Conservation (phyloP, 352 stramenopile genomes). For the Plasmopara halstedii region DNA sequence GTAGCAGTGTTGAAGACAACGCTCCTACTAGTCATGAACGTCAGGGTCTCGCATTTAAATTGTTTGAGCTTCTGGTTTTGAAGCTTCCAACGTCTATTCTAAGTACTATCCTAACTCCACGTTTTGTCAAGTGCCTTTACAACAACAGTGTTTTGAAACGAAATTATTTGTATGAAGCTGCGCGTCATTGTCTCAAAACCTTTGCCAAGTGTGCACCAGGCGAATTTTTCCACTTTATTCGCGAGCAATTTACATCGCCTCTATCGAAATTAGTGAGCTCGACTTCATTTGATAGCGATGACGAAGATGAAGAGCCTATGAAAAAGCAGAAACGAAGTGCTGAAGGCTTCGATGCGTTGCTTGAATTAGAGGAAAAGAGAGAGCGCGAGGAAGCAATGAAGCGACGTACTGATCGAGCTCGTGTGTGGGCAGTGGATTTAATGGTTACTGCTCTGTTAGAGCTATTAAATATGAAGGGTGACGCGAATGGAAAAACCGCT, state of each 20-base stretch:
- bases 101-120: constrained; percentile 58
- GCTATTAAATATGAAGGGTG: constrained; percentile 20
- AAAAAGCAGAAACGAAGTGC: constrained; percentile 33
- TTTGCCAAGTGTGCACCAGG: constrained; percentile 40
- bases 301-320: constrained; percentile 30
- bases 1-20: constrained; percentile 9
- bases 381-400: constrained; percentile 49
- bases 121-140: constrained; percentile 78
- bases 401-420: constrained; percentile 53
- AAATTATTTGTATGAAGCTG: constrained; percentile 78
- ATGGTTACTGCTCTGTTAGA: constrained; percentile 44
- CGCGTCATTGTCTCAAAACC: constrained; percentile 51
- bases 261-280: constrained; percentile 47
- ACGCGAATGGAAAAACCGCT: constrained; percentile 7
- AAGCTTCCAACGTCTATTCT: constrained; percentile 41
- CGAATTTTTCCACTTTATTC: constrained; percentile 70
- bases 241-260: constrained; percentile 59
- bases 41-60: constrained; percentile 68
- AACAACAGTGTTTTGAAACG: constrained; percentile 74
- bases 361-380: constrained; percentile 72
- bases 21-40: constrained; percentile 63
- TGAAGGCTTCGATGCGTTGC: constrained; percentile 56
- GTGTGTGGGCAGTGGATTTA: constrained; percentile 66
- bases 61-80: constrained; percentile 69
- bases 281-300: constrained; percentile 25